Evolutionary conservation across 371 early-diverging fungal genomes (phyloP).

Genomic region (Actinomortierella wolfii): DNA sequence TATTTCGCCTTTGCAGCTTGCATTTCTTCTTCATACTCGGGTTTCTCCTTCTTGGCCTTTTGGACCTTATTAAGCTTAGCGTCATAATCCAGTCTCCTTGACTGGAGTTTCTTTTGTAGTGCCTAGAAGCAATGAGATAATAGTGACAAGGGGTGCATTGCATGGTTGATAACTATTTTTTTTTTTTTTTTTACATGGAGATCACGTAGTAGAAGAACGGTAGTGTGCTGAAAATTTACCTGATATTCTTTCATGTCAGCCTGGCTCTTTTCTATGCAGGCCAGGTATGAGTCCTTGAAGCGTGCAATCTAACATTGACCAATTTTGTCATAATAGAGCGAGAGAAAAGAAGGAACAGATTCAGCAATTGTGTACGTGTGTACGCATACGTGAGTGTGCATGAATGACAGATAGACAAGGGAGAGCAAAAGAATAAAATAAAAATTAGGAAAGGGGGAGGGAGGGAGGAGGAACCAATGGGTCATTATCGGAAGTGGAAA

Average conservation of each 20-base stretch:
- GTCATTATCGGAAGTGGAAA: too few relatives aligned
- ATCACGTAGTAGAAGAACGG: conserved; percentile 10
- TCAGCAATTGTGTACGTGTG: too few relatives aligned
- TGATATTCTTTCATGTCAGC: conserved; percentile 68
- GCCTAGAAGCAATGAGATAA: conserved; percentile 21
- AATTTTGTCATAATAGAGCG: too few relatives aligned
- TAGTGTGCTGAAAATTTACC: conserved; percentile 16
- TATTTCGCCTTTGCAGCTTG: conserved; percentile 89
- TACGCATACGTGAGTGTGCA: too few relatives aligned
- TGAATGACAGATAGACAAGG: neutral
- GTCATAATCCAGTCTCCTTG: conserved; percentile 91
- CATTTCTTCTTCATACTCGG: conserved; percentile 89
- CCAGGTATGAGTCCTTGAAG: conserved; percentile 53
- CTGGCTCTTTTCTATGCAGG: conserved; percentile 51
- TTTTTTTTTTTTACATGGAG: conserved; percentile 16
- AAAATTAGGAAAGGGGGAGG: neutral
- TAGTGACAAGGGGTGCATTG: neutral
- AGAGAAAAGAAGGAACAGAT: conserved; percentile 7
- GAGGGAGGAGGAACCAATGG: neutral
- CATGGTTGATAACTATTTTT: neutral
- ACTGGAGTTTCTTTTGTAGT: conserved; percentile 84
- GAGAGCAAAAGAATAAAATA: neutral
- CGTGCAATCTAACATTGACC: conserved; percentile 38
- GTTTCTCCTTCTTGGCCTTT: conserved; percentile 88
- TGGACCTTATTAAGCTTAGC: conserved; percentile 85